Percentiles rank a stretch among this genome's conserved stretches.
Conservation (phyloP, 2,329 filamentous ascomycete species). For the Endothia cerciana region DNA sequence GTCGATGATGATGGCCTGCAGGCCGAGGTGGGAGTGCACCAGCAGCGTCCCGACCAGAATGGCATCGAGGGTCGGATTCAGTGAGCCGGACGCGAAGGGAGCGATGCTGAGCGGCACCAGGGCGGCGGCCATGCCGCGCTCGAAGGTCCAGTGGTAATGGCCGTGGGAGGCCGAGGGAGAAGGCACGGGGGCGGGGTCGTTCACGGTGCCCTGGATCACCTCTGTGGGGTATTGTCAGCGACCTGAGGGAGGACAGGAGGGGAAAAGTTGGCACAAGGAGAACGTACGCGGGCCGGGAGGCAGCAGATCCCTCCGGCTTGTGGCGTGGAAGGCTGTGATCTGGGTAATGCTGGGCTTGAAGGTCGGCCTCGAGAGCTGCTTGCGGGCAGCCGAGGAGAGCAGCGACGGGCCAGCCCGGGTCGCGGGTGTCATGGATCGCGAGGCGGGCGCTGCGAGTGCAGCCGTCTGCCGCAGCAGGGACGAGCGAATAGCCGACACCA, state of each 20-base stretch:
- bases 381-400: conserved; percentile 30
- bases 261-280: conserved; percentile 9
- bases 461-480: conserved; percentile 58
- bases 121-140: conserved; percentile 79
- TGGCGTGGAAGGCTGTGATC: conserved; percentile 85
- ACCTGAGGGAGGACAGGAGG: not conserved
- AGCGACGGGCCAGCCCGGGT: conserved; percentile 29
- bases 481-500: conserved; percentile 62
- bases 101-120: conserved; percentile 86
- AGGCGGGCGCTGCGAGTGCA: conserved; percentile 45
- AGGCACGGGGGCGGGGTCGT: conserved; percentile 82
- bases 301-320: conserved; percentile 73
- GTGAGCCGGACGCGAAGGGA: conserved; percentile 87
- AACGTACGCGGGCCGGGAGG: conserved; percentile 83
- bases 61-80: conserved; percentile 89
- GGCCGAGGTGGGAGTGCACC: conserved; percentile 93
- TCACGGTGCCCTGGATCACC: conserved; percentile 70
- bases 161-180: conserved; percentile 77
- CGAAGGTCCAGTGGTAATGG: conserved; percentile 98
- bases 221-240: conserved; percentile 61
- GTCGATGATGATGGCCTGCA: conserved; percentile 88
- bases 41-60: conserved; percentile 81
- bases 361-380: conserved; percentile 32
- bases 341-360: conserved; percentile 45
- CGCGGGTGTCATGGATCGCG: conserved; percentile 40